phyloP scores from a whole-genome alignment of 768 basidiomycete genomes.

The Hygrocybe coccinea region DNA sequence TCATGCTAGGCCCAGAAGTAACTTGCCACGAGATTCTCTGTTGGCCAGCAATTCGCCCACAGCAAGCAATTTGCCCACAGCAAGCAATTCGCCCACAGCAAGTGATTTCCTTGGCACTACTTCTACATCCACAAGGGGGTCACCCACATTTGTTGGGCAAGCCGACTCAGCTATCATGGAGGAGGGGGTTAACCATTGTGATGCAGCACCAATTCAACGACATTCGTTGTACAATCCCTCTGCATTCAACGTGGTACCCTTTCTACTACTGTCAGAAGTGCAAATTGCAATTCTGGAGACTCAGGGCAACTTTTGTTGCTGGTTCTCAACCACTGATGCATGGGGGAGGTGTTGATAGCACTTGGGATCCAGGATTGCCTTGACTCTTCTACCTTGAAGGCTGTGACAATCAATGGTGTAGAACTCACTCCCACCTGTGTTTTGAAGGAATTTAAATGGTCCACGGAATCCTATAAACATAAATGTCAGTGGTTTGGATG shows the following conservation, averaged over 20 bases:
- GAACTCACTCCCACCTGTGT: background rate
- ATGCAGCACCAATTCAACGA: background rate
- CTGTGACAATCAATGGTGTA: background rate
- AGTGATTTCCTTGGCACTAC: background rate
- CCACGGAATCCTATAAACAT: background rate
- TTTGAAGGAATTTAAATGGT: background rate
- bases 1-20: background rate
- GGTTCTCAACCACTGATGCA: background rate
- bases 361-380: background rate
- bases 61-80: background rate
- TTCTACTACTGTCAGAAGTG: background rate
- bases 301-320: background rate
- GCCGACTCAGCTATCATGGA: background rate
- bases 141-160: background rate
- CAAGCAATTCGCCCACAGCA: background rate
- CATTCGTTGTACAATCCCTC: background rate
- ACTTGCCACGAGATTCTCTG: background rate
- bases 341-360: background rate
- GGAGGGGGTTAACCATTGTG: too few species aligned
- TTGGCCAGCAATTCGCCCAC: background rate
- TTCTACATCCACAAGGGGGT: background rate
- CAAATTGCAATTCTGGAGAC: background rate
- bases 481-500: slow-evolving; percentile 3
- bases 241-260: background rate
- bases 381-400: background rate